Base-by-base conservation (phyloP, 345 rosid species). In the Brassica carinata region DNA sequence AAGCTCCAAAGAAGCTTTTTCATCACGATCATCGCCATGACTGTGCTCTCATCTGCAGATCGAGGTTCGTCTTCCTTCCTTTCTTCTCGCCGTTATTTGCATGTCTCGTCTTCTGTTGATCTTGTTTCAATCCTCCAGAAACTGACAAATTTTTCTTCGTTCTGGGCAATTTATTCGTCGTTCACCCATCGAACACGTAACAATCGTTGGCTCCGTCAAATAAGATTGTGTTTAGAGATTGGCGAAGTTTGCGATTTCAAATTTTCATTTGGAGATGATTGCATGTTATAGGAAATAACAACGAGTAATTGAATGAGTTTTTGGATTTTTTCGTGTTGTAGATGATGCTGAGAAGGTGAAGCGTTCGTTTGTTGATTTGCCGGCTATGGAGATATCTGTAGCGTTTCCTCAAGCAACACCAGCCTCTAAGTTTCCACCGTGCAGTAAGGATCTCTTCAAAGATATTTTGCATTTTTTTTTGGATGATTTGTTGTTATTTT, bases 321-420 rank as follows among this genome's bases (percentile, higher is more conserved):
- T 72, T 77, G 19, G 61, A 18, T 0, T 26, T 51, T 8, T 5
- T 15, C 5, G 62, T 55, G 26, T 15, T 1, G 23, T 84, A 90
- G 93, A 85, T 79, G 76, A 68, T 51, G 15, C 3, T 40, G 79
- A 78, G 18, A 79, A 67, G 61, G 79, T 58, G 61, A 86, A 48
- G 83, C 88, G 84, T 79, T 91, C 96, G 10, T 91, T 89, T 83
- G 87, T 85, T 75, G 74, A 84, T 81, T 82, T 74, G 55, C 94
- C 96, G 0, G 18, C 96, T 0, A 75, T 96, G 93, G 96, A 92
- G 68, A 81, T 92, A 27, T 91, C 99, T 10, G 18, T 79, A 69
- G 97, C 97, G 26, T 96, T 96, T 78, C 99, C 99, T 79, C 99
- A 92, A 83, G 98, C 99, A 79, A 94, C 96, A 14, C 91, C 99